Percentiles rank a stretch among this genome's conserved stretches.
These are phyloP conservation scores for Euphorbia tirucalli DNA, from an alignment of 345 rosid genomes.

Conservation along the genomic window DNA sequence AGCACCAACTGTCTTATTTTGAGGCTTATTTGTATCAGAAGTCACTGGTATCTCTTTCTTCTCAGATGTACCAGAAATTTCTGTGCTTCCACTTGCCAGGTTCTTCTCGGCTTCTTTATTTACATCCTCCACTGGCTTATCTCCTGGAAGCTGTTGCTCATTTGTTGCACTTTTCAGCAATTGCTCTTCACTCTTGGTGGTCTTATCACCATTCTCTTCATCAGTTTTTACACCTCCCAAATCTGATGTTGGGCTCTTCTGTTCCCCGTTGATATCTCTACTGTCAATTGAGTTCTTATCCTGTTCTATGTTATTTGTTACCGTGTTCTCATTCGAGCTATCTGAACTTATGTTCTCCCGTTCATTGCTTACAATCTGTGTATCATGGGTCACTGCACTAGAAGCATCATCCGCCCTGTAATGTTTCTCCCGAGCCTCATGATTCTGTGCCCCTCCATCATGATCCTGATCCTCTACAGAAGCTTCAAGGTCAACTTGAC, in stretches of 20 bases:
- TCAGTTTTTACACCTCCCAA: constrained; percentile 30
- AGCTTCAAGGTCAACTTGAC: constrained; percentile 34
- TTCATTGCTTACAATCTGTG: constrained; percentile 37
- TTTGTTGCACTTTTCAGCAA: constrained; percentile 12
- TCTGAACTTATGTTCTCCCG: constrained; percentile 36
- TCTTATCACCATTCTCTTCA: constrained; percentile 31
- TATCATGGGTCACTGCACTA: constrained; percentile 87
- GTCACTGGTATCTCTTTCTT: constrained; percentile 35
- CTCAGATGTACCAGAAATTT: constrained; percentile 25
- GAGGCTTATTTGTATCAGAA: constrained; percentile 16
- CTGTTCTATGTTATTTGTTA: constrained; percentile 21
- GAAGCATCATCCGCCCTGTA: constrained; percentile 96
- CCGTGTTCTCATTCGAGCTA: constrained; percentile 33
- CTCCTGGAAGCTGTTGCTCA: constrained; percentile 20
- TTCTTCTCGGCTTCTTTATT: constrained; percentile 31
- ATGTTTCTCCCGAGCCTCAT: constrained; percentile 80
- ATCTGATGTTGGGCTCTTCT: constrained; percentile 29
- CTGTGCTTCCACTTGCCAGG: constrained; percentile 24
- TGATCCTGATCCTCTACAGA: constrained; percentile 35
- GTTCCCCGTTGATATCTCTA: constrained; percentile 21
- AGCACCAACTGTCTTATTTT: constrained; percentile 30
- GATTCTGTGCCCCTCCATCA: constrained; percentile 37
- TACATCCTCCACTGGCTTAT: constrained; percentile 28
- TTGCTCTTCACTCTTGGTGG: constrained; percentile 15
- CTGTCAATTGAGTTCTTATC: constrained; percentile 20